Conservation (phyloP, 805 yeast genomes). For the Cyberlindnera maclurae region DNA sequence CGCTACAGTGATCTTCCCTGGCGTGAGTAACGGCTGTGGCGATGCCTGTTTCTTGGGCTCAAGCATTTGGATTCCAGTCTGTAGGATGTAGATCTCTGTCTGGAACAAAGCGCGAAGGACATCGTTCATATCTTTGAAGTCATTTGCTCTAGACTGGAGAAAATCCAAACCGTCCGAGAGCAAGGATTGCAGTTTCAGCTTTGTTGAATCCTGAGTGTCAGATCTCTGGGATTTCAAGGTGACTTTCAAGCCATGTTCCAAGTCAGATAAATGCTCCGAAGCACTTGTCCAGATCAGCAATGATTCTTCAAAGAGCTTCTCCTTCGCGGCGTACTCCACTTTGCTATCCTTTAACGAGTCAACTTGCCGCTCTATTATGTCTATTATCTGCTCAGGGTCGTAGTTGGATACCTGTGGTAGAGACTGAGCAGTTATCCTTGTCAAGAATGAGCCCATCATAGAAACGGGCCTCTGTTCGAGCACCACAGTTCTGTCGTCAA, state of each 20-base stretch:
- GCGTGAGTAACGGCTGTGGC: slow-evolving; percentile 5
- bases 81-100: slow-evolving; percentile 15
- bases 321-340: slow-evolving; percentile 6
- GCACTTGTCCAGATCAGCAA: slow-evolving; percentile 17
- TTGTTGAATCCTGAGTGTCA: slow-evolving; percentile 3
- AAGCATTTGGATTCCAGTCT: slow-evolving; percentile 12
- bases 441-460: slow-evolving; percentile 12
- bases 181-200: slow-evolving; percentile 5
- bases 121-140: slow-evolving; percentile 8
- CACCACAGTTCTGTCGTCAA: slow-evolving; percentile 17
- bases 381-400: slow-evolving; percentile 10
- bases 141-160: slow-evolving; percentile 6
- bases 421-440: slow-evolving; percentile 10
- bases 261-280: slow-evolving; percentile 10
- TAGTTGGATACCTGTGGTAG: slow-evolving; percentile 3
- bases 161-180: slow-evolving; percentile 6
- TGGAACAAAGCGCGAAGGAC: slow-evolving; percentile 10
- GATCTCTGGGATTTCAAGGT: slow-evolving; percentile 7
- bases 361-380: slow-evolving; percentile 17
- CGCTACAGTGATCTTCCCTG: not conserved
- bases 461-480: slow-evolving; percentile 1
- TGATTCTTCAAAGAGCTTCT: slow-evolving; percentile 12
- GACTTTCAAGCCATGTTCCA: slow-evolving; percentile 18
- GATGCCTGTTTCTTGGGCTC: slow-evolving; percentile 10
- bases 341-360: slow-evolving; percentile 15